Conservation (phyloP, 352 stramenopile genomes). For the Aphanomyces cochlioides region DNA sequence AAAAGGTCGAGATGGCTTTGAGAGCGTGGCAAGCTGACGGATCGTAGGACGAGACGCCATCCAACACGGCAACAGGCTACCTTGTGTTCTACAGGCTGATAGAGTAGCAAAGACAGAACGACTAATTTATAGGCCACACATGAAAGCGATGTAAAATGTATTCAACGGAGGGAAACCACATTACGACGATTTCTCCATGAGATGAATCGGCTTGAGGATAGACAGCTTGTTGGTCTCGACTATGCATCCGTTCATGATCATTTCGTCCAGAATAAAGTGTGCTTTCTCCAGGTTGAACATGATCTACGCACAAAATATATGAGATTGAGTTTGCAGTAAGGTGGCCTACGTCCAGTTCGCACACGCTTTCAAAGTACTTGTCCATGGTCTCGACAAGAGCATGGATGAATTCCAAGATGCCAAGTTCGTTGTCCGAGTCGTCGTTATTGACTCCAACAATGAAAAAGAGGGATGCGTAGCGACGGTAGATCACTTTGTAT, state of each 20-base stretch:
- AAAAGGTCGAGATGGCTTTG: neutral
- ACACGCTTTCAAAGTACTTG: slow-evolving; percentile 98
- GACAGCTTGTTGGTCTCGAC: slow-evolving; percentile 99
- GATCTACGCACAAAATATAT: slow-evolving; percentile 48
- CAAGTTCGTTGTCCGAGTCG: slow-evolving; percentile 97
- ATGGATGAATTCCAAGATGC: slow-evolving; percentile 99
- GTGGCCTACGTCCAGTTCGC: slow-evolving; percentile 75
- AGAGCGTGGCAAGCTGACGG: neutral
- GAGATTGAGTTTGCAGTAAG: neutral
- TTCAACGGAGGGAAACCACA: neutral
- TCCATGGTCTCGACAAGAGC: slow-evolving; percentile 99
- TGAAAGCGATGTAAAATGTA: neutral
- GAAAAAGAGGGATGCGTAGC: slow-evolving; percentile 99
- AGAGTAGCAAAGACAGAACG: neutral
- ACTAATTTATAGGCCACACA: slow-evolving; percentile 4
- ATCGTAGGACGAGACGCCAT: neutral
- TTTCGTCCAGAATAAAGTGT: slow-evolving; percentile 91
- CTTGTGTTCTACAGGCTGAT: slow-evolving; percentile 28
- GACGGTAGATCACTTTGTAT: slow-evolving; percentile 98
- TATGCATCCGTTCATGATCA: slow-evolving; percentile 99
- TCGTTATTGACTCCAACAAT: slow-evolving; percentile 98
- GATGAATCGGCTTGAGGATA: slow-evolving; percentile 96
- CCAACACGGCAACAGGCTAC: slow-evolving; percentile 24
- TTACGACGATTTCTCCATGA: slow-evolving; percentile 96
- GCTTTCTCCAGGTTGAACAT: slow-evolving; percentile 92